Conservation (phyloP, 495 filamentous ascomycete species). For the Talaromyces stipitatus region DNA sequence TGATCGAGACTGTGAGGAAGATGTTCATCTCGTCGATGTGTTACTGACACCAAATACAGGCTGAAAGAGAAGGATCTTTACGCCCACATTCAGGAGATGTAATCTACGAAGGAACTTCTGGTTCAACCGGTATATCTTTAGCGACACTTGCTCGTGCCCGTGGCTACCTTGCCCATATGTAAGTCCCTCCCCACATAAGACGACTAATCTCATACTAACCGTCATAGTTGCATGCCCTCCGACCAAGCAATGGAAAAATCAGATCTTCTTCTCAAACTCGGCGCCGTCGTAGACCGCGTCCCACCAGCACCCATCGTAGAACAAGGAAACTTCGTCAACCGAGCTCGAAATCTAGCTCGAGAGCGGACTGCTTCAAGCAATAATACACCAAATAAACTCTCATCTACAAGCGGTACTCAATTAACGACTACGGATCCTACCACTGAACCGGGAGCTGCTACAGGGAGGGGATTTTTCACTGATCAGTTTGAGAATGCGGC, state of each 20-base stretch:
- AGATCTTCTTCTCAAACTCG: slow-evolving; percentile 78
- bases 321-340: slow-evolving; percentile 89
- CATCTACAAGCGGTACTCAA: neutral
- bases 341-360: slow-evolving; percentile 66
- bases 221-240: slow-evolving; percentile 75
- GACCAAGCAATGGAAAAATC: slow-evolving; percentile 89
- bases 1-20: slow-evolving; percentile 60
- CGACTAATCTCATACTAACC: neutral
- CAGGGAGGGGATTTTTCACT: slow-evolving; percentile 73
- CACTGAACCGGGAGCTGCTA: slow-evolving; percentile 27
- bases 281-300: slow-evolving; percentile 82
- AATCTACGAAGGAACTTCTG: slow-evolving; percentile 96
- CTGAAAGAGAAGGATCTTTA: slow-evolving; percentile 71
- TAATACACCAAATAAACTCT: slow-evolving; percentile 7
- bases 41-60: slow-evolving; percentile 30
- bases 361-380: slow-evolving; percentile 56
- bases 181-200: slow-evolving; percentile 9
- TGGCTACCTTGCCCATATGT: slow-evolving; percentile 90
- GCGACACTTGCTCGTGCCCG: slow-evolving; percentile 80
- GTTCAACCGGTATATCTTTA: slow-evolving; percentile 88
- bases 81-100: slow-evolving; percentile 77
- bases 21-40: neutral
- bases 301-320: slow-evolving; percentile 86
- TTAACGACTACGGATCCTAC: slow-evolving; percentile 5
- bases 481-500: slow-evolving; percentile 90